Evolutionary conservation across 176 grass and related monocot species (phyloP), one percentile per base, ranked within the genome.

Genomic region (Puya raimondii): DNA sequence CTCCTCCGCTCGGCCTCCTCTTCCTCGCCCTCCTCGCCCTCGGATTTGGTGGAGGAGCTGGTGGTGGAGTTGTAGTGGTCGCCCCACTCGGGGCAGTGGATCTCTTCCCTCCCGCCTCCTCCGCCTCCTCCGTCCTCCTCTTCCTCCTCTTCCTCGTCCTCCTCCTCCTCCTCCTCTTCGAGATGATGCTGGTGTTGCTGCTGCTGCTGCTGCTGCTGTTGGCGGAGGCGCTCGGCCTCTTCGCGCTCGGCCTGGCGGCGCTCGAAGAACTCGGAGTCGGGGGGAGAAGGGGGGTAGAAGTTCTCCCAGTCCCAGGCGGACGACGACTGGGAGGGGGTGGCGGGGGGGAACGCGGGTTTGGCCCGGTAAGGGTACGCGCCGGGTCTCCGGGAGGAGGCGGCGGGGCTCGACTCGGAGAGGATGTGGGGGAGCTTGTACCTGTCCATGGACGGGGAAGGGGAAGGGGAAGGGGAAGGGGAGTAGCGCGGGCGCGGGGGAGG

Each of bases 231-330:
- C 70, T 76, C 87, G 64, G 73, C 74, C 67, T 87, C 85, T 72
- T 99, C 84, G 50, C 85, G 64, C 69, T 99, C 89, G 10, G 82
- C 73, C 80, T 91, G 93, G 57, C 78, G 80, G 12, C 95, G 89
- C 3, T 91, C 87, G 50, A 91, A 99, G 68, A 88, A 99, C 66
- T 99, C 95, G 2, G 95, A 99, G 77, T 94, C 85, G 22, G 95
- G 95, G 53, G 90, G 90, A 20, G 95, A 99, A 78, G 95, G 95
- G 20, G 95, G 95, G 69, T 84, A 88, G 14, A 61, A 18, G 66
- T 93, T 93, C 78, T 93, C 90, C 95, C 95, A 99, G 6, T 99
- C 95, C 90, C 95, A 99, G 33, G 82, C 82, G 14, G 95, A 99
- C 14, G 95, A 99, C 6, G 95, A 88, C 69, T 80, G 78, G 25